A percentile compares a stretch with the other conserved stretches of the same genome.
Conservation (phyloP, 2,329 filamentous ascomycete species). For the Aureobasidium sp. region DNA sequence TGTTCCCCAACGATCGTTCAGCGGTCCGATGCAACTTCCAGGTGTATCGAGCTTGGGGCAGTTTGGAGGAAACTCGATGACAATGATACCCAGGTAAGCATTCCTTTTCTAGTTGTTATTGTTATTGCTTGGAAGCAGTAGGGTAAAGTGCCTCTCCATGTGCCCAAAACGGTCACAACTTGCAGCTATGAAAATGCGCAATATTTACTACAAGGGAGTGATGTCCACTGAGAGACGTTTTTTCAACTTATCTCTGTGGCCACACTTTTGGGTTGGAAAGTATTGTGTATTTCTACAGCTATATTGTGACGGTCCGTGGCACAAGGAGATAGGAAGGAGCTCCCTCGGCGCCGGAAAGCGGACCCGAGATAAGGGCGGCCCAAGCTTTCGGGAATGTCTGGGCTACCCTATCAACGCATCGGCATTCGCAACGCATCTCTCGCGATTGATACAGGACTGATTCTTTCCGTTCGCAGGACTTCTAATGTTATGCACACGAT, state of each 20-base stretch:
- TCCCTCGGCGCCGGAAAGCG: not conserved
- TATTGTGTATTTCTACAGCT: not conserved
- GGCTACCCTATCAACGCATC: constrained; percentile 5
- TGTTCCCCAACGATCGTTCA: constrained; percentile 29
- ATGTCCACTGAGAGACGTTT: not conserved
- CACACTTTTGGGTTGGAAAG: too few species aligned
- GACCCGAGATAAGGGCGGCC: constrained; percentile 6
- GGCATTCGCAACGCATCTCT: not conserved
- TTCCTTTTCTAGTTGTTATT: not conserved
- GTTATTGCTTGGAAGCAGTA: too few species aligned
- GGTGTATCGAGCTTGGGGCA: constrained; percentile 52
- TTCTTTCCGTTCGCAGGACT: constrained; percentile 24
- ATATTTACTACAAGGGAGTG: not conserved
- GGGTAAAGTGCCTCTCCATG: not conserved
- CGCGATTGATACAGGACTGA: constrained; percentile 10
- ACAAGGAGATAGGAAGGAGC: not conserved
- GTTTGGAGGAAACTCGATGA: constrained; percentile 12
- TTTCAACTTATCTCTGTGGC: not conserved
- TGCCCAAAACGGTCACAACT: not conserved
- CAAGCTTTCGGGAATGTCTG: not conserved
- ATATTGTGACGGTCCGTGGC: not conserved
- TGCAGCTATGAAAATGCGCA: not conserved
- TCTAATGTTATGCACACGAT: constrained; percentile 44
- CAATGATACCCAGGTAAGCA: constrained; percentile 13
- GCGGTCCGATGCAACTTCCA: constrained; percentile 40